Percentiles rank a stretch among this genome's conserved stretches.
These are phyloP conservation scores for Voacanga thouarsii DNA, from an alignment of 257 asterid species.

Conservation along the genomic window DNA sequence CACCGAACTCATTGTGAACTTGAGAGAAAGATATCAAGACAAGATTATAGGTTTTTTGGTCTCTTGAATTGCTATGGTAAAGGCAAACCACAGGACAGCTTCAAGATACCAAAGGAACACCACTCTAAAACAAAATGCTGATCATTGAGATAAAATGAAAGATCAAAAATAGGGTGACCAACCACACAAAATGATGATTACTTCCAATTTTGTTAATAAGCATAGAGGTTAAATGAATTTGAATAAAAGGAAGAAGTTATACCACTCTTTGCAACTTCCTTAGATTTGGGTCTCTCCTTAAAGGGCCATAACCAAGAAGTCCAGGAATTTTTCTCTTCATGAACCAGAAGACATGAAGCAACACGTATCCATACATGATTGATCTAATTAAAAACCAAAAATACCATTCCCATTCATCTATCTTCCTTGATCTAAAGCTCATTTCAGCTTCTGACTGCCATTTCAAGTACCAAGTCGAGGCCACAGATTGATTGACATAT, in stretches of 20 bases:
- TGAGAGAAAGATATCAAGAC: not conserved
- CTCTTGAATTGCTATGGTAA: not conserved
- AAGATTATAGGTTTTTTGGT: not conserved
- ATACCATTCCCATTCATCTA: constrained; percentile 64
- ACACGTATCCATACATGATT: constrained; percentile 57
- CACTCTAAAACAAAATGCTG: constrained; percentile 1
- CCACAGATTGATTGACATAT: constrained; percentile 59
- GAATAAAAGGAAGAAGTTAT: constrained; percentile 28
- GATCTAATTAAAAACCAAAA: constrained; percentile 75
- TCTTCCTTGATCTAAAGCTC: constrained; percentile 55
- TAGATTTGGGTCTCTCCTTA: constrained; percentile 69
- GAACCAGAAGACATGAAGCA: constrained; percentile 51
- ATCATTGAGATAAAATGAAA: not conserved
- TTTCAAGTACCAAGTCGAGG: constrained; percentile 80
- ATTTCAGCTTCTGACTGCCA: constrained; percentile 87
- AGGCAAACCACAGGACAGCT: not conserved
- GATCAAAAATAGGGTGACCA: not conserved
- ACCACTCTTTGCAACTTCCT: constrained; percentile 80
- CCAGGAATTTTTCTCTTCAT: constrained; percentile 68
- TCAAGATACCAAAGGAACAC: not conserved
- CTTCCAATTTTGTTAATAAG: not conserved
- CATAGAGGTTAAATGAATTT: constrained; percentile 7
- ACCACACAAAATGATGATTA: not conserved
- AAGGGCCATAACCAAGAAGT: constrained; percentile 75
- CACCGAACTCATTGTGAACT: not conserved